These are phyloP conservation scores for Pleurotus tuber-regium DNA, from an alignment of 768 basidiomycete genomes.

Conservation along the genomic window DNA sequence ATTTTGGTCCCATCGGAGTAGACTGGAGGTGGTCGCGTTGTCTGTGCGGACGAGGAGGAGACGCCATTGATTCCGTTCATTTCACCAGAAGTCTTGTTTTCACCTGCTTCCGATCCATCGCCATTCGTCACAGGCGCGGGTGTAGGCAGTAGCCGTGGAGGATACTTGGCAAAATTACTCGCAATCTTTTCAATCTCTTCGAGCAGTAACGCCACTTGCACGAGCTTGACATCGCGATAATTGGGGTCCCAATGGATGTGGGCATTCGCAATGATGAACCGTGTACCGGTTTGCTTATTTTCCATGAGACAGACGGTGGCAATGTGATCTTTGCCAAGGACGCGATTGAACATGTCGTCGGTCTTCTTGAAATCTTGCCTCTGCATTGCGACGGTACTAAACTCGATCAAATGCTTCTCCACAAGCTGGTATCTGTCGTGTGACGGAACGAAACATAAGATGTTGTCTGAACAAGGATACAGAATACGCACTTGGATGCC, in stretches of 20 bases:
- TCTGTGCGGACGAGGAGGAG: constrained; percentile 14
- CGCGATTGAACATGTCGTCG: constrained; percentile 99
- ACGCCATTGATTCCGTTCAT: constrained; percentile 11
- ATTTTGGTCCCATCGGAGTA: constrained; percentile 89
- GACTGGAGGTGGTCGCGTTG: constrained; percentile 53
- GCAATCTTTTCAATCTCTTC: constrained; percentile 94
- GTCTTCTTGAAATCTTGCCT: constrained; percentile 94
- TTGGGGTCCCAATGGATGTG: constrained; percentile 94
- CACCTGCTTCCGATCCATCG: constrained; percentile 19
- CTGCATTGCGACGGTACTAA: constrained; percentile 89
- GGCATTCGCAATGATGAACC: constrained; percentile 85
- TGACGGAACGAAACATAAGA: constrained; percentile 15
- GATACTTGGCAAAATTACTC: constrained; percentile 79
- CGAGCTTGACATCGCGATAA: constrained; percentile 95
- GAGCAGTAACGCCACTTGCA: constrained; percentile 88
- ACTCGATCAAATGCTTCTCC: constrained; percentile 92
- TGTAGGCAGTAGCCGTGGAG: constrained; percentile 53
- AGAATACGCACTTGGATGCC: constrained; percentile 65
- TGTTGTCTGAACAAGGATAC: constrained; percentile 6
- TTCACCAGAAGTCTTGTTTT: constrained; percentile 1
- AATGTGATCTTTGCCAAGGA: constrained; percentile 92
- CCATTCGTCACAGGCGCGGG: constrained; percentile 21
- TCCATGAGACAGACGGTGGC: constrained; percentile 87
- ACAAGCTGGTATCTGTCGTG: constrained; percentile 79
- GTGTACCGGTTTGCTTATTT: constrained; percentile 80